phyloP scores from a whole-genome alignment of 2,329 filamentous ascomycete genomes.

The Ceratocystis ficicola region DNA sequence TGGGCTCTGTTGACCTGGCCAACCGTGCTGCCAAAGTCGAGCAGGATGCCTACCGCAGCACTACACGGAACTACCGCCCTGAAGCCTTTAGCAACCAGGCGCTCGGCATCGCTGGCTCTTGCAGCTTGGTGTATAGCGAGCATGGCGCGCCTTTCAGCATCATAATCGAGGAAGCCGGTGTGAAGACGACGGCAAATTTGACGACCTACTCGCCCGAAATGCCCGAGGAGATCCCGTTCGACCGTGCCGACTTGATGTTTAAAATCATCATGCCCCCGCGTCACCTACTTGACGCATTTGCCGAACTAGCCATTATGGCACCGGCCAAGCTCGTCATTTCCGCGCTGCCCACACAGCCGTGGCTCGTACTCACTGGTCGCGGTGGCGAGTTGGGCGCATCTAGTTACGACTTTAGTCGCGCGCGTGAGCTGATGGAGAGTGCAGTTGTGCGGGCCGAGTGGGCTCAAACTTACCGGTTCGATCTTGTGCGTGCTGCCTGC shows the following conservation, averaged over 20 bases:
- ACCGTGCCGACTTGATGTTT: slow-evolving; percentile 64
- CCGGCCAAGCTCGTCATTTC: slow-evolving; percentile 60
- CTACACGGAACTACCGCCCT: slow-evolving; percentile 48
- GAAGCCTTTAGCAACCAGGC: slow-evolving; percentile 76
- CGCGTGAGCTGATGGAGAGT: slow-evolving; percentile 59
- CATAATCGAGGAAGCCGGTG: slow-evolving; percentile 70
- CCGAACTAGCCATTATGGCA: slow-evolving; percentile 57
- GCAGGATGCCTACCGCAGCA: slow-evolving; percentile 48
- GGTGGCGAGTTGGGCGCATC: slow-evolving; percentile 48
- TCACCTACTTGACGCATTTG: slow-evolving; percentile 58
- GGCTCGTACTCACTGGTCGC: slow-evolving; percentile 58
- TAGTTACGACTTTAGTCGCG: slow-evolving; percentile 53
- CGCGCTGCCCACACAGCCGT: slow-evolving; percentile 52
- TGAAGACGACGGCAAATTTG: slow-evolving; percentile 80
- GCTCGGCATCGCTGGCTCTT: slow-evolving; percentile 73
- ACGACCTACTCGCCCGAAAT: slow-evolving; percentile 72
- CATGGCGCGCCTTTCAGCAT: slow-evolving; percentile 71
- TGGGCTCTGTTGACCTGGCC: slow-evolving; percentile 65
- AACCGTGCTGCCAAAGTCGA: slow-evolving; percentile 47
- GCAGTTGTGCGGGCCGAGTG: slow-evolving; percentile 51
- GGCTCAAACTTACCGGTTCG: slow-evolving; percentile 72
- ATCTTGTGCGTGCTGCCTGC: slow-evolving; percentile 69
- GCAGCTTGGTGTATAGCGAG: slow-evolving; percentile 64
- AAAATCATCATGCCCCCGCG: slow-evolving; percentile 88
- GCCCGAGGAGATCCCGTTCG: slow-evolving; percentile 75